Evolutionary conservation across 768 basidiomycete species (phyloP).

Genomic region (Cystobasidium onofrii): DNA sequence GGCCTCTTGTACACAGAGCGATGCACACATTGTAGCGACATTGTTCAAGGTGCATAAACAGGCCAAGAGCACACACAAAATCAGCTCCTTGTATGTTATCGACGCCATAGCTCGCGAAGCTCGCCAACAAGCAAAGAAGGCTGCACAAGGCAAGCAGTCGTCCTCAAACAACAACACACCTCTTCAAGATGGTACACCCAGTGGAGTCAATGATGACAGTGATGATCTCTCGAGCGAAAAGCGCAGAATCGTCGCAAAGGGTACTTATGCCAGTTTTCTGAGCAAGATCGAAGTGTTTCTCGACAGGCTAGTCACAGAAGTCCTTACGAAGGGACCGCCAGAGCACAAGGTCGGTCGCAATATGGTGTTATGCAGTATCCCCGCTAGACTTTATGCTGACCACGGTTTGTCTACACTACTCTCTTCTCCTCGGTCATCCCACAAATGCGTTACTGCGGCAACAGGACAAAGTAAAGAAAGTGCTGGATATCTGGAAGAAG

Average conservation of each 20-base stretch:
- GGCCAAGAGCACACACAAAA: slow-evolving; percentile 60
- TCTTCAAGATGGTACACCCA: background rate
- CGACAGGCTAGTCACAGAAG: slow-evolving; percentile 79
- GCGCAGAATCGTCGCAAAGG: slow-evolving; percentile 9
- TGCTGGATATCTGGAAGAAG: slow-evolving; percentile 96
- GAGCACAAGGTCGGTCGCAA: slow-evolving; percentile 75
- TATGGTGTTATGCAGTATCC: background rate
- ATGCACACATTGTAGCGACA: slow-evolving; percentile 76
- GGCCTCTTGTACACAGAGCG: slow-evolving; percentile 52
- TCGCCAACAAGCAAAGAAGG: slow-evolving; percentile 56
- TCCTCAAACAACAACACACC: slow-evolving; percentile 2
- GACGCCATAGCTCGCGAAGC: slow-evolving; percentile 86
- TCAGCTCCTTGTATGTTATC: slow-evolving; percentile 83
- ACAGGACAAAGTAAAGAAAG: slow-evolving; percentile 94
- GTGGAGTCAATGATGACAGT: slow-evolving; percentile 15
- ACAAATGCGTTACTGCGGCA: too few species aligned
- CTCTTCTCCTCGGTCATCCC: too few species aligned
- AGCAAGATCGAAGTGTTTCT: slow-evolving; percentile 82
- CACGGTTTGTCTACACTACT: too few species aligned
- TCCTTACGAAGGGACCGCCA: slow-evolving; percentile 56
- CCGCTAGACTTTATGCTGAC: too few species aligned
- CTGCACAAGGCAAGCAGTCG: slow-evolving; percentile 43
- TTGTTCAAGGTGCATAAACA: slow-evolving; percentile 83
- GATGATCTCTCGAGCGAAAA: slow-evolving; percentile 1
- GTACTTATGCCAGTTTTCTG: slow-evolving; percentile 64